Conservation (phyloP, 148 eudicot genomes). For the Chenopodium quinoa region DNA sequence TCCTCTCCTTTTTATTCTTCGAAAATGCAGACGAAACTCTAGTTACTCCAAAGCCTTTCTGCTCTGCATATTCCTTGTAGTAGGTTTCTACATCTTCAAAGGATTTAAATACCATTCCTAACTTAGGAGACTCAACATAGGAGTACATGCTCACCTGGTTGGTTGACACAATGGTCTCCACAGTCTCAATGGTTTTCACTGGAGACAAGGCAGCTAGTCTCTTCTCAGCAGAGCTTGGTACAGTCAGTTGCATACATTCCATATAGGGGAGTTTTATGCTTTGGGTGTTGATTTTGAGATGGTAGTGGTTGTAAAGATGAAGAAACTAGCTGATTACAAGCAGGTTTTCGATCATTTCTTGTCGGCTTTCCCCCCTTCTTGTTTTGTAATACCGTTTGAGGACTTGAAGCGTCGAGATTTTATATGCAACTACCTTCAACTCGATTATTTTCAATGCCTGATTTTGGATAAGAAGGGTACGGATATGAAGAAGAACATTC, state of each 20-base stretch:
- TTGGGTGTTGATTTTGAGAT: not conserved
- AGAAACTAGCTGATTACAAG: not conserved
- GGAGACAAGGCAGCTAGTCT: no score
- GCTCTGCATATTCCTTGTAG: not conserved
- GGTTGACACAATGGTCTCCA: no score
- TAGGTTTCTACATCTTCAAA: not conserved
- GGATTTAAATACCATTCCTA: not conserved
- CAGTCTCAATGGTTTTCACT: no score
- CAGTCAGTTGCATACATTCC: no score
- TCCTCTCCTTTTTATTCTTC: no score
- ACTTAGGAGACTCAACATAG: not conserved
- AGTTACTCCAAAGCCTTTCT: not conserved
- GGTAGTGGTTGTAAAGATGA: conserved; percentile 7
- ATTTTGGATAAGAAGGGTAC: not conserved
- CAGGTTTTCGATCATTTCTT: not conserved
- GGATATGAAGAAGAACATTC: no score
- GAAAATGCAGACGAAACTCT: not conserved
- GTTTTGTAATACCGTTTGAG: not conserved
- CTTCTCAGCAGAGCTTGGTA: no score
- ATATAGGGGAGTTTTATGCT: not conserved
- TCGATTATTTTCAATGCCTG: not conserved
- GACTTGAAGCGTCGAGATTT: not conserved
- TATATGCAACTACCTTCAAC: not conserved
- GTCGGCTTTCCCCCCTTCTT: not conserved
- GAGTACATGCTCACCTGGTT: no score